Evolutionary conservation across 2,329 filamentous ascomycete species (phyloP), one percentile per base, ranked within the genome.

Genomic region (Ceratocystis cacaofunesta): DNA sequence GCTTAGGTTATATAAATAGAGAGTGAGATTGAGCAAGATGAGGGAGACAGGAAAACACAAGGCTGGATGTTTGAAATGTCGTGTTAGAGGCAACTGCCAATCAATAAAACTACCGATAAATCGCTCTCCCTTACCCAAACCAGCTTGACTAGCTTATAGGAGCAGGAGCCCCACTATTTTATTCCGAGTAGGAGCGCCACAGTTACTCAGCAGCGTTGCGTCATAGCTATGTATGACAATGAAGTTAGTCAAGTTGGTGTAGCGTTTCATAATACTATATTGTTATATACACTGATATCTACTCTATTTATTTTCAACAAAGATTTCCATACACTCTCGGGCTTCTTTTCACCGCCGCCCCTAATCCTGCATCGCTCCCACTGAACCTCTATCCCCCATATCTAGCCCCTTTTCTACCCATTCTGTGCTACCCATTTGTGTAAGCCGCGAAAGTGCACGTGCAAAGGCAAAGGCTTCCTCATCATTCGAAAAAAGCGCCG

Each of bases 381-480:
- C 84, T 1, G 86, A 86, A 12, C 86, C 86, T 68, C 79, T 76
- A 68, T 75, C 78, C 75, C 89, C 85, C 65, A 89, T 72, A 0
- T 86, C 81, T 80, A 85, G 83, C 1, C 84, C 92, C 15, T 91
- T 77, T 76, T 97, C 92, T 2, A 97, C 89, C 94, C 94, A 99
- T 74, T 96, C 88, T 74, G 85, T 84, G 73, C 90, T 94, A 22
- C 91, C 90, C 94, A 99, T 99, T 76, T 97, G 91, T 65, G 80
- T 87, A 68, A 99, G 76, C 65, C 94, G 79, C 64, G 87, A 92
- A 70, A 97, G 75, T 1, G 94, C 94, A 64, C 94, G 80, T 28
- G 91, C 91, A 78, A 99, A 99, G 0, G 94, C 94, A 77, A 99
- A 99, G 0, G 90, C 84, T 76, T 99, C 94, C 77, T 99, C 94